Evolutionary conservation across 2,329 filamentous ascomycete genomes (phyloP).

Genomic region (Shiraia sp.): DNA sequence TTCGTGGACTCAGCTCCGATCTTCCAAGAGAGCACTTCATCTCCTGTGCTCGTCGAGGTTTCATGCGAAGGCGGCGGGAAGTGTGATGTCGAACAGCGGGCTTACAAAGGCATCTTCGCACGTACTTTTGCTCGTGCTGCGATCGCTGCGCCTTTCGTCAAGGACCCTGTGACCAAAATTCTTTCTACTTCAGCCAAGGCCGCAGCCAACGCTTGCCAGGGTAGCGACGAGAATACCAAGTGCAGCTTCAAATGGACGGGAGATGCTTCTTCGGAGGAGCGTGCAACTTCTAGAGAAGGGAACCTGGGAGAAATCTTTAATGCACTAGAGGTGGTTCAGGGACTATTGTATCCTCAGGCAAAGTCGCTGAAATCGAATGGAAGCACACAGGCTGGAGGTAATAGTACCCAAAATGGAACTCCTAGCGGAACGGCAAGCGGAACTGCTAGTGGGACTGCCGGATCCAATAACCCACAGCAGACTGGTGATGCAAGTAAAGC

Average conservation of each 20-base stretch:
- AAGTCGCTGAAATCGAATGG: constrained; percentile 2
- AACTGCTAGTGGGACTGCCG: constrained; percentile 2
- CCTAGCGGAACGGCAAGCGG: background rate
- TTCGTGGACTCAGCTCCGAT: constrained; percentile 34
- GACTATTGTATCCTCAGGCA: constrained; percentile 20
- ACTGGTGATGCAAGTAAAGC: constrained; percentile 12
- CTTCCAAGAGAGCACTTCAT: constrained; percentile 42
- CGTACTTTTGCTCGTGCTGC: constrained; percentile 29
- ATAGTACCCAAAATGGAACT: background rate
- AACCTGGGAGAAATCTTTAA: constrained; percentile 22
- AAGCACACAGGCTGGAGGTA: too few relatives aligned
- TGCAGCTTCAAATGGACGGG: constrained; percentile 19
- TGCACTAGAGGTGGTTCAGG: constrained; percentile 30
- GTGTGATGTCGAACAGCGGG: constrained; percentile 67
- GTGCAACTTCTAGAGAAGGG: constrained; percentile 10
- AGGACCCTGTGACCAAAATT: constrained; percentile 16
- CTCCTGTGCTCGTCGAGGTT: constrained; percentile 66
- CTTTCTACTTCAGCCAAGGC: constrained; percentile 25
- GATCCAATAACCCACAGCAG: constrained; percentile 4
- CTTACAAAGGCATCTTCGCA: constrained; percentile 59
- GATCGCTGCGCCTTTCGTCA: constrained; percentile 18
- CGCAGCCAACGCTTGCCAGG: constrained; percentile 20
- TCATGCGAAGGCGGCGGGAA: constrained; percentile 62
- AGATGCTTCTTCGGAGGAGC: background rate
- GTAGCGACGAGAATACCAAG: constrained; percentile 4